Conservation (phyloP, 371 early-diverging fungal species). For the Mortierella sp. region DNA sequence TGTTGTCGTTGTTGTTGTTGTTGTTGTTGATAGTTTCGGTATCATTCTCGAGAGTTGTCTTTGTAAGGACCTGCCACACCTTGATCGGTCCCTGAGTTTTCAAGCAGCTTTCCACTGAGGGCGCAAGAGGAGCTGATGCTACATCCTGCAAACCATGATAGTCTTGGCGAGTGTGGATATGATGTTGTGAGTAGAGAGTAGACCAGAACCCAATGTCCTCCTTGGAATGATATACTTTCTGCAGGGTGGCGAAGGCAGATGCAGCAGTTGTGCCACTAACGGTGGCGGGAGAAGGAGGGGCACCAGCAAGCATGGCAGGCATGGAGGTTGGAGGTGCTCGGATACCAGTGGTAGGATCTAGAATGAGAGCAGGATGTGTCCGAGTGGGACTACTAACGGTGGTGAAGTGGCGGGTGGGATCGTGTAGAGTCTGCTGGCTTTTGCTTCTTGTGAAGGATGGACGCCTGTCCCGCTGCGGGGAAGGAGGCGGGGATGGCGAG, state of each 20-base stretch:
- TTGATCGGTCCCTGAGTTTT: slow-evolving; percentile 26
- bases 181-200: slow-evolving; percentile 31
- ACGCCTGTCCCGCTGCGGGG: slow-evolving; percentile 9
- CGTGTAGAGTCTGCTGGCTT: slow-evolving; percentile 31
- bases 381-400: slow-evolving; percentile 4
- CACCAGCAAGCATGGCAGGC: neutral
- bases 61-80: slow-evolving; percentile 45
- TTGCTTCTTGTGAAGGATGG: slow-evolving; percentile 28
- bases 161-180: slow-evolving; percentile 34
- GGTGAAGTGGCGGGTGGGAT: slow-evolving; percentile 17
- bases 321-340: neutral
- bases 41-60: slow-evolving; percentile 10
- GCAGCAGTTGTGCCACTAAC: neutral
- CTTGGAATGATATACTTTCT: slow-evolving; percentile 16
- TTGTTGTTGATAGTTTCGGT: neutral
- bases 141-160: neutral
- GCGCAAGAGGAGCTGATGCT: neutral
- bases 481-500: slow-evolving; percentile 6
- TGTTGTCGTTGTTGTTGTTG: slow-evolving; percentile 3
- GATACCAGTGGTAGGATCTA: neutral
- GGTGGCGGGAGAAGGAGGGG: slow-evolving; percentile 10
- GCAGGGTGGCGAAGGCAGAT: slow-evolving; percentile 28
- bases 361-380: neutral
- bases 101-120: neutral
- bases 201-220: slow-evolving; percentile 43